Base-by-base conservation (phyloP, 495 filamentous ascomycete genomes). In the Diplogelasinospora grovesii region DNA sequence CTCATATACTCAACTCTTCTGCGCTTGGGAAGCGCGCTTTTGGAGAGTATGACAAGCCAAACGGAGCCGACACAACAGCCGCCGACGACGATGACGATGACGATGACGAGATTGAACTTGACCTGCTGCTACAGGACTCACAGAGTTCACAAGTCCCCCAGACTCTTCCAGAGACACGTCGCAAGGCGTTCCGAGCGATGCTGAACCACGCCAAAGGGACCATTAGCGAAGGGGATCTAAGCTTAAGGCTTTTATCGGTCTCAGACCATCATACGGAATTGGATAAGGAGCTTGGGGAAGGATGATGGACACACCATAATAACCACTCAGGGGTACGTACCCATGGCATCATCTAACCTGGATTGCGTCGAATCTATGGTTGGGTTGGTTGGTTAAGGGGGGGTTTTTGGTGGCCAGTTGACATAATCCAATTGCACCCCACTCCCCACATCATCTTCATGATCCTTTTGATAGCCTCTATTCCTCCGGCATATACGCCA, bases 171-270 rank as follows among this genome's bases (percentile, higher is more conserved):
- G 54, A 60, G 2, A 46, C 39, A 24, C 57, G 66, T 5, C 21
- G 52, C 3, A 41, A 45, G 3, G 65, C 63, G 0, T 70, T 56
- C 20, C 43, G 29, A 10, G 38, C 54, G 1, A 49, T 52, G 0
- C 48, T 43, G 0, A 44, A 49, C 3, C 63, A 61, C 22, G 50
- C 61, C n/a, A 47, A 44, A 13, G 46, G 47, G 3, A 35, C 45
- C 1, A 4, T 33, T 6, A 55, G 50, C 38, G 15, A n/a, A n/a
- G n/a, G n/a, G n/a, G n/a, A n/a, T n/a, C 18, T 3, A 36, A 40
- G 2, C 48, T 70, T 21, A 42, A n/a, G 38, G n/a, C 43, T 70
- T 14, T 46, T 70, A 23, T 63, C 60, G 8, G 68, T 65, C 0
- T 57, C 54, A 0, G 60, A 61, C 43, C 46, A 67, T 11, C 65